Evolutionary conservation across 352 stramenopile species (phyloP).

Genomic region (Phytophthora meadii): DNA sequence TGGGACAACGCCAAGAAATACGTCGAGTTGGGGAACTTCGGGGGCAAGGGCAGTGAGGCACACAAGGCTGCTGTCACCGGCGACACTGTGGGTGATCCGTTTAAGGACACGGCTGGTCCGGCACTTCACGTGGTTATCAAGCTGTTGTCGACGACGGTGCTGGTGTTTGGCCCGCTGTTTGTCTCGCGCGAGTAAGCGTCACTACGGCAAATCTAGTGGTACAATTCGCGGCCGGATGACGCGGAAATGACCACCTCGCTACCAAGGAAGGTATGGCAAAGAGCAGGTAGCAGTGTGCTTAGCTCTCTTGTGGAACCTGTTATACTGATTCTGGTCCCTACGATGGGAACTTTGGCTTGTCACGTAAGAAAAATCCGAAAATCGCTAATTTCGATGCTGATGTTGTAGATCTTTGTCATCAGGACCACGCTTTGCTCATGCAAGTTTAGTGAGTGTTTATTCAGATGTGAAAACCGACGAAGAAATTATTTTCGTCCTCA

Average conservation of each 20-base stretch:
- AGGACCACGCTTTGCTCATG: too few relatives aligned
- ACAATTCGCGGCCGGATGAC: background rate
- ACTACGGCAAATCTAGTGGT: slow-evolving; percentile 13
- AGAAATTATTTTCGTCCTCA: too few relatives aligned
- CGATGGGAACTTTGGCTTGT: too few relatives aligned
- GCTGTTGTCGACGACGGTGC: slow-evolving; percentile 94
- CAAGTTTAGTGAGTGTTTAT: too few relatives aligned
- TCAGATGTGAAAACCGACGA: too few relatives aligned
- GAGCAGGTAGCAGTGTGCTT: slow-evolving; percentile 12
- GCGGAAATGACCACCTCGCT: slow-evolving; percentile 7
- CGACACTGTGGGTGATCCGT: slow-evolving; percentile 97
- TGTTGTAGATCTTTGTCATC: too few relatives aligned
- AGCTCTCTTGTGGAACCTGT: slow-evolving; percentile 10
- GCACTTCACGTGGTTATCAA: slow-evolving; percentile 99
- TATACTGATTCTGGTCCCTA: background rate
- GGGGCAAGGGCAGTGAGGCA: slow-evolving; percentile 95
- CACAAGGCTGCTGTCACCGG: slow-evolving; percentile 98
- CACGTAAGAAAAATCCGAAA: too few relatives aligned
- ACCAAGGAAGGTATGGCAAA: background rate
- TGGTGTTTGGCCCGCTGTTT: slow-evolving; percentile 94
- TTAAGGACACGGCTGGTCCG: slow-evolving; percentile 98
- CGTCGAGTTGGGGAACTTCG: slow-evolving; percentile 95
- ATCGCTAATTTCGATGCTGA: too few relatives aligned
- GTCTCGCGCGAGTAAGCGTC: slow-evolving; percentile 69
- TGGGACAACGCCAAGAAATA: slow-evolving; percentile 99